These are phyloP conservation scores for Byssochlamys sp. DNA, from an alignment of 2,329 filamentous ascomycete genomes.

Conservation along the genomic window DNA sequence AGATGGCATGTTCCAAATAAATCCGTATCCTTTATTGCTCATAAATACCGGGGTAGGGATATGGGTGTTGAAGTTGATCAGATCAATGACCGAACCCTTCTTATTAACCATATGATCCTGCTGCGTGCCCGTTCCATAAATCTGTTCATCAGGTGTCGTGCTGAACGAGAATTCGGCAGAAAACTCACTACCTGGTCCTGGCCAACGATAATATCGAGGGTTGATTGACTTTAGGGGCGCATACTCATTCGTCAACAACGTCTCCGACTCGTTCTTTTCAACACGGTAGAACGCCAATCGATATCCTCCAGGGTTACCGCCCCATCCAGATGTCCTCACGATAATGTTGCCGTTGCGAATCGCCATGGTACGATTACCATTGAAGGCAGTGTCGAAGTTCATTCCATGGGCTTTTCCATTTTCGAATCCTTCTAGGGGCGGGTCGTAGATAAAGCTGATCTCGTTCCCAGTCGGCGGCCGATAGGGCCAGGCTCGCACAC, in stretches of 20 bases:
- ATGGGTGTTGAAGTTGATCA: slow-evolving; percentile 57
- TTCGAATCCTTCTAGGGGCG: slow-evolving; percentile 30
- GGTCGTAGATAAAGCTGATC: slow-evolving; percentile 31
- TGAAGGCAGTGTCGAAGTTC: slow-evolving; percentile 22
- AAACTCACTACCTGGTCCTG: slow-evolving; percentile 26
- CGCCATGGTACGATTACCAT: slow-evolving; percentile 19
- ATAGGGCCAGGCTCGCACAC: slow-evolving; percentile 31
- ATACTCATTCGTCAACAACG: slow-evolving; percentile 28
- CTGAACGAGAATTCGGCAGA: slow-evolving; percentile 28
- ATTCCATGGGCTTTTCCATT: slow-evolving; percentile 21
- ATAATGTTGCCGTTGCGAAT: slow-evolving; percentile 30
- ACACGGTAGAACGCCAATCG: slow-evolving; percentile 27
- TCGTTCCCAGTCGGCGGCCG: slow-evolving; percentile 25
- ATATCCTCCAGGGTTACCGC: too few relatives aligned
- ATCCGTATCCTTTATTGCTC: slow-evolving; percentile 49
- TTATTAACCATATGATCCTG: slow-evolving; percentile 52
- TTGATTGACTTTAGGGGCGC: slow-evolving; percentile 25
- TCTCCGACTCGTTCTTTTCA: slow-evolving; percentile 24
- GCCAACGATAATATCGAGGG: slow-evolving; percentile 28
- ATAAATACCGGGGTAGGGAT: slow-evolving; percentile 52
- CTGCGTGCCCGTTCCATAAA: slow-evolving; percentile 58
- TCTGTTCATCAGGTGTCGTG: slow-evolving; percentile 40
- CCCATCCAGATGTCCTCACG: slow-evolving; percentile 23
- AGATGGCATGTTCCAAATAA: slow-evolving; percentile 56
- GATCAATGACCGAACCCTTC: slow-evolving; percentile 51